Conservation (phyloP, 169 alveolate genomes). For the Fabrea salina region DNA sequence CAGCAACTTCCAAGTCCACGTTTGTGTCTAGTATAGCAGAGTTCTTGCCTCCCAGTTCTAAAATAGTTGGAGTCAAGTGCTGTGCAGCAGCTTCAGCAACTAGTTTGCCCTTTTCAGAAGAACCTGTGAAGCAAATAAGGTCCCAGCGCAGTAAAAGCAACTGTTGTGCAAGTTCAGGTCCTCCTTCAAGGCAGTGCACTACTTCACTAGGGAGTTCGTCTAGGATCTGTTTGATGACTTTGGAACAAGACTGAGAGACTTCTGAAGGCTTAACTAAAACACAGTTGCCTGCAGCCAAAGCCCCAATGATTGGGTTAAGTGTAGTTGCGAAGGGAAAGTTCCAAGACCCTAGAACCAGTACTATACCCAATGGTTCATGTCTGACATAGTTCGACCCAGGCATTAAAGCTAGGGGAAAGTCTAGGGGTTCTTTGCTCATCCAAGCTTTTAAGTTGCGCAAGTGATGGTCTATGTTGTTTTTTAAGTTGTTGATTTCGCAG, state of each 20-base stretch:
- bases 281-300: slow-evolving; percentile 84
- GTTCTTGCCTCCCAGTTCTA: slow-evolving; percentile 89
- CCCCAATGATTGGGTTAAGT: slow-evolving; percentile 63
- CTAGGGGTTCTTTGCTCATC: slow-evolving; percentile 52
- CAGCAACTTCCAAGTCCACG: slow-evolving; percentile 75
- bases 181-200: slow-evolving; percentile 70
- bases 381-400: slow-evolving; percentile 64
- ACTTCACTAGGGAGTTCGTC: slow-evolving; percentile 52
- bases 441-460: slow-evolving; percentile 46
- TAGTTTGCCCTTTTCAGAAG: slow-evolving; percentile 83
- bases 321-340: slow-evolving; percentile 77
- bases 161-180: slow-evolving; percentile 69
- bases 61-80: slow-evolving; percentile 76
- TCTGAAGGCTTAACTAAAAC: slow-evolving; percentile 83
- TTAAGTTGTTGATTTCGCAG: neutral
- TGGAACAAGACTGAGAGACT: slow-evolving; percentile 67
- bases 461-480: slow-evolving; percentile 37
- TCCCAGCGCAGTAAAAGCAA: slow-evolving; percentile 72
- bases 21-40: slow-evolving; percentile 78
- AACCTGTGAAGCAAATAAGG: slow-evolving; percentile 84
- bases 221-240: slow-evolving; percentile 58
- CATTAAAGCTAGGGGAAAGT: slow-evolving; percentile 61
- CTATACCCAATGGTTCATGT: slow-evolving; percentile 83
- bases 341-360: slow-evolving; percentile 83
- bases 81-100: slow-evolving; percentile 86